phyloP scores from a whole-genome alignment of 257 asterid species.

The Scutellaria minor region DNA sequence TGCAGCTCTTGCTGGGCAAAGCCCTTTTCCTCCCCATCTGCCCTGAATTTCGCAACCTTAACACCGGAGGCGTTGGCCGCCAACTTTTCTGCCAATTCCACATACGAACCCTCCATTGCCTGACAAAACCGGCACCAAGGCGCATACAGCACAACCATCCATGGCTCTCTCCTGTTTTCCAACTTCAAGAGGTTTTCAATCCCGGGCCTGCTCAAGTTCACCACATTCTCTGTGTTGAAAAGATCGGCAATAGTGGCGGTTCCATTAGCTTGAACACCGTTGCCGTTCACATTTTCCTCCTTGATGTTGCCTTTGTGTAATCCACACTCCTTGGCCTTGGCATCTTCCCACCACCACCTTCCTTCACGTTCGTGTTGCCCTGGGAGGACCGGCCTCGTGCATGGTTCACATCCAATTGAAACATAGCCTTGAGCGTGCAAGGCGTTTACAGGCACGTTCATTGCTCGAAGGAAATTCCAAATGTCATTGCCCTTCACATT shows the following conservation, averaged over 20 bases:
- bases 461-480: slow-evolving; percentile 75
- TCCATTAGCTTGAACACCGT: slow-evolving; percentile 48
- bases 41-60: slow-evolving; percentile 85
- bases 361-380: slow-evolving; percentile 96
- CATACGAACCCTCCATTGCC: slow-evolving; percentile 79
- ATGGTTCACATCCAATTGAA: slow-evolving; percentile 89
- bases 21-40: slow-evolving; percentile 82
- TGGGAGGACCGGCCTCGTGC: slow-evolving; percentile 83
- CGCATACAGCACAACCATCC: slow-evolving; percentile 83
- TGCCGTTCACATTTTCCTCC: slow-evolving; percentile 49
- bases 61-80: slow-evolving; percentile 60
- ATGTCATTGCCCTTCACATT: slow-evolving; percentile 66
- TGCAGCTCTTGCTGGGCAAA: slow-evolving; percentile 71
- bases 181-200: slow-evolving; percentile 70
- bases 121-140: slow-evolving; percentile 96
- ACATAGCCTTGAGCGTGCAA: slow-evolving; percentile 75
- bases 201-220: slow-evolving; percentile 68
- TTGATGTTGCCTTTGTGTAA: slow-evolving; percentile 85
- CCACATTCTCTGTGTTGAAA: slow-evolving; percentile 48
- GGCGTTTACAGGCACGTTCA: slow-evolving; percentile 79
- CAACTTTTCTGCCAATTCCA: slow-evolving; percentile 67
- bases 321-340: slow-evolving; percentile 92
- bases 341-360: slow-evolving; percentile 99
- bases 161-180: slow-evolving; percentile 70
- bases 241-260: slow-evolving; percentile 49